Base-by-base conservation (phyloP, 768 basidiomycete genomes). In the Amyloporia xantha region DNA sequence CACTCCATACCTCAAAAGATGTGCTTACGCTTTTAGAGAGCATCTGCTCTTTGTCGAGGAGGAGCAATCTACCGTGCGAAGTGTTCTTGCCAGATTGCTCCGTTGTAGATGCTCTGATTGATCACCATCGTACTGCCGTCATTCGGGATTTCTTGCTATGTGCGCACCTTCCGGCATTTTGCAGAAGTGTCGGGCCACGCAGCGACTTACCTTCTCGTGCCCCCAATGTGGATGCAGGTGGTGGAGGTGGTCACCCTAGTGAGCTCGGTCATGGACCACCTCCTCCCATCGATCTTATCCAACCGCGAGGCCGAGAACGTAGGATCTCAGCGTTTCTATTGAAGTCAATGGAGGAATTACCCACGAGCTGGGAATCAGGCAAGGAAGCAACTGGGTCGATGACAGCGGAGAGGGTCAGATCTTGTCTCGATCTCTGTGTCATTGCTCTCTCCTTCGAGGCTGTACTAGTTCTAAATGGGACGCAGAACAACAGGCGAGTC, bases 61-160 rank as follows among this genome's bases (percentile, higher is more conserved):
- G 69, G 19, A 74, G 68, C 39, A 61, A 72, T 33, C 59, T 84
- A 11, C 45, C 75, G 13, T 77, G 69, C 54, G 63, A 69, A n/a
- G 62, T 75, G n/a, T 47, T 77, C 10, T 69, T 93, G 11, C 91
- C 94, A 0, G 79, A 86, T 44, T 83, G 82, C 49, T 64, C 75
- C 6, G 75, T 91, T 40, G 81, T 80, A 11, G 71, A 80, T 21
- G 71, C 77, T 5, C 61, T 88, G 50, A 59, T 78, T 39, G 81
- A 84, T 17, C 79, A 90, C 53, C 66, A 67, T 24, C 71, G 70
- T 45, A 79, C 78, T 2, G 64, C 66, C 37, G 67, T 79, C 23
- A 82, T 94, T 48, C 79, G 82, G 11, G 78, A 86, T 53, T 94
- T 81, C 61, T 57, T 90, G 10, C 68, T 94, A 2, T 61, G 76